Evolutionary conservation across 768 basidiomycete species (phyloP).

Genomic region (Imleria badia): DNA sequence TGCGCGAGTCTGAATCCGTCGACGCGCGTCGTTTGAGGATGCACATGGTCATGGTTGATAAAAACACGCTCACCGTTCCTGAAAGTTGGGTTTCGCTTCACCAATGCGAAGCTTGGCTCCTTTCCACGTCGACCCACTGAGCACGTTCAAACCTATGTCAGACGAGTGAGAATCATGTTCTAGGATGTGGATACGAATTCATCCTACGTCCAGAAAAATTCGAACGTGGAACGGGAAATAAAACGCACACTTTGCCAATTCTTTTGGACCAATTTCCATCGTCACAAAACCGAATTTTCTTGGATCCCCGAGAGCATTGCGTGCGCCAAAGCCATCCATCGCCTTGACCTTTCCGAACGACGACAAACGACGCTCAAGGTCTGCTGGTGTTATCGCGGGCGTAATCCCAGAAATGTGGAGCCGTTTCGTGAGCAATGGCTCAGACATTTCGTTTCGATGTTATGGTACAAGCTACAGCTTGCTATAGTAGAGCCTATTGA

Average conservation of each 20-base stretch:
- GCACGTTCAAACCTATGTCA: slow-evolving; percentile 62
- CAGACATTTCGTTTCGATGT: slow-evolving; percentile 17
- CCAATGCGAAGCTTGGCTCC: slow-evolving; percentile 82
- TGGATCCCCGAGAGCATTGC: slow-evolving; percentile 64
- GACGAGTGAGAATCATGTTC: slow-evolving; percentile 1
- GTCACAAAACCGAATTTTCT: slow-evolving; percentile 76
- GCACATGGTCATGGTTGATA: background rate
- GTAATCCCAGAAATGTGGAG: slow-evolving; percentile 78
- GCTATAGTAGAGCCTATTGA: slow-evolving; percentile 54
- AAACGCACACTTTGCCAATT: slow-evolving; percentile 63
- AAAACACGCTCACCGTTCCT: slow-evolving; percentile 47
- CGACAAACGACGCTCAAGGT: slow-evolving; percentile 57
- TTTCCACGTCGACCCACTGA: slow-evolving; percentile 86
- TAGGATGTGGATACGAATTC: background rate
- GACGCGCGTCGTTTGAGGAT: background rate
- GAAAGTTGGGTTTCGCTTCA: slow-evolving; percentile 77
- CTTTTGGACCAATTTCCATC: slow-evolving; percentile 42
- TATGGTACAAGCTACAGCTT: background rate
- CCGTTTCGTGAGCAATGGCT: slow-evolving; percentile 47
- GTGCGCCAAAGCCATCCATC: slow-evolving; percentile 66
- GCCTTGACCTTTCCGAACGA: slow-evolving; percentile 68
- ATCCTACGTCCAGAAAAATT: background rate
- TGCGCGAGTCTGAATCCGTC: slow-evolving; percentile 8
- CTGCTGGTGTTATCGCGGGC: slow-evolving; percentile 54
- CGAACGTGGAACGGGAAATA: background rate